Evolutionary conservation across 441 rosid genomes (phyloP).

Genomic region (Hura crepitans): DNA sequence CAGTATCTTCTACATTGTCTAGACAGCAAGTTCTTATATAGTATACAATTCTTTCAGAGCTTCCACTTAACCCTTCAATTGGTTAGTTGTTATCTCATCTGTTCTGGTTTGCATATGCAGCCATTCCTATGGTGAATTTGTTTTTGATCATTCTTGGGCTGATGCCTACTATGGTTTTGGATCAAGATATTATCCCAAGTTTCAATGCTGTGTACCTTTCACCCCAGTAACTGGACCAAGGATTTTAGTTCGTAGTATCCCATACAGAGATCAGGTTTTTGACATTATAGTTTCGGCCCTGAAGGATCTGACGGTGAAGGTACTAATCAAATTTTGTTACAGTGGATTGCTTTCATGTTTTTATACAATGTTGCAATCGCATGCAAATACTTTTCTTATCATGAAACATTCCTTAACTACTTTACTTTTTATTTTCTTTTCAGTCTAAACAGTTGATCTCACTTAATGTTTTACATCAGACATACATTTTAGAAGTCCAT

Average conservation of each 20-base stretch:
- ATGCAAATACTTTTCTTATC: conserved; percentile 1
- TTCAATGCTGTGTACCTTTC: conserved; percentile 93
- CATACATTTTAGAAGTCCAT: neutral
- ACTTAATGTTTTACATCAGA: neutral
- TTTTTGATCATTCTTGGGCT: conserved; percentile 94
- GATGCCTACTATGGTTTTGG: conserved; percentile 92
- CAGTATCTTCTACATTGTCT: conserved; percentile 26
- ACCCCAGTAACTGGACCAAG: conserved; percentile 93
- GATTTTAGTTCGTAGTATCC: conserved; percentile 58
- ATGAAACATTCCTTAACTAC: neutral
- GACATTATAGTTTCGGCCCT: conserved; percentile 61
- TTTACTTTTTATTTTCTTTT: neutral
- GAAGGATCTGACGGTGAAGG: conserved; percentile 67
- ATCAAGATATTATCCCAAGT: conserved; percentile 84
- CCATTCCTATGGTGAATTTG: conserved; percentile 96
- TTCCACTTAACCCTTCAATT: conserved; percentile 14
- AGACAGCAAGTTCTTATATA: conserved; percentile 17
- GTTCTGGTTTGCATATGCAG: conserved; percentile 43
- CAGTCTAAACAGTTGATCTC: neutral
- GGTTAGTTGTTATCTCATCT: conserved; percentile 21
- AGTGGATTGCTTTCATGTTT: conserved; percentile 7
- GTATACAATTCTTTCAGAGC: conserved; percentile 15
- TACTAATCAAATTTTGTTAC: conserved; percentile 27
- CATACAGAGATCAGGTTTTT: conserved; percentile 63
- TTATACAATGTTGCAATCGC: neutral